Evolutionary conservation across 768 basidiomycete genomes (phyloP), one percentile per base, ranked within the genome.

Genomic region (Agaricus blazei): DNA sequence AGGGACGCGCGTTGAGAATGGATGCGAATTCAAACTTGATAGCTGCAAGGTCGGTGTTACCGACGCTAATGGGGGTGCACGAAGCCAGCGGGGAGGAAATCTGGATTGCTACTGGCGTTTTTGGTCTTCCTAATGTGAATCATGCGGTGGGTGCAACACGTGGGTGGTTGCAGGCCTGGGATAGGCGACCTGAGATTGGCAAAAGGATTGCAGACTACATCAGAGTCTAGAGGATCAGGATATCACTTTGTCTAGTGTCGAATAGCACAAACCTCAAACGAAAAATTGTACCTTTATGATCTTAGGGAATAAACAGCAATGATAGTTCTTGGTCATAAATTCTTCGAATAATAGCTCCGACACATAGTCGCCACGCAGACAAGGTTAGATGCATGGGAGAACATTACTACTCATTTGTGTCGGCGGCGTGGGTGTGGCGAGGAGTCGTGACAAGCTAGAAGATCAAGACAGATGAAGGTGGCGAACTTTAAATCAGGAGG

Each of bases 1-100:
- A 57, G 47, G 75, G 72, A 2, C 60, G 63, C 52, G 79, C 81
- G n/a, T 64, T 88, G 12, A 74, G 85, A 41, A 81, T 81, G 27
- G 87, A 90, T 64, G 82, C 87, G 34, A 89, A 90, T 67, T 77
- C 85, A 34, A 88, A 87, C 64, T 66, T 89, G 63, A 79, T 89
- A 59, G 80, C 79, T 34, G 75, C 87, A 2, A 72, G 86, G 23
- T 83, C 86, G 36, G 77, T 87, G n/a, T 65, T 88, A 55, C 87
- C 87, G 4, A 85, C 84, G 40, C 73, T 89, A 44, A 58, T 79
- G 48, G 81, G 74, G 2, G 71, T 75, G 41, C 76, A 83, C 55
- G 64, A 66, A 15, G 62, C 66, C n/a, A 64, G 69, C 3, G 70
- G 69, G 3, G 57, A 59, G 27, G 77, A 80, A 58, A 66, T 73